These are phyloP conservation scores for Euphorbia pulcherrima DNA, from an alignment of 345 rosid species.

Conservation along the genomic window DNA sequence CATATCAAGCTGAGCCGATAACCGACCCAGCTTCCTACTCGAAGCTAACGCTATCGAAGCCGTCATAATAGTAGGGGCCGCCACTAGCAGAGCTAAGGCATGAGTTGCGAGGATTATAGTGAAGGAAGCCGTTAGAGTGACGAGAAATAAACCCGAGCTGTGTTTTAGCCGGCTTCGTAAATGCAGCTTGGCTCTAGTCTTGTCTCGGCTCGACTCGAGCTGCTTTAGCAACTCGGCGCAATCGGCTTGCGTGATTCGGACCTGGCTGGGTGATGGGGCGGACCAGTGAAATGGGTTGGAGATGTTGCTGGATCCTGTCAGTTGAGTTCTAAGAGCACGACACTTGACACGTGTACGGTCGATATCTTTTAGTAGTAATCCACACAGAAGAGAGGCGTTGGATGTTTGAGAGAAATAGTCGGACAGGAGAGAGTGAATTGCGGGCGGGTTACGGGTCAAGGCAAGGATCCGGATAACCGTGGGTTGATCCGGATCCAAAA, in stretches of 20 bases:
- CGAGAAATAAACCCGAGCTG: slow-evolving; percentile 53
- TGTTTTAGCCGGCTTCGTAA: slow-evolving; percentile 36
- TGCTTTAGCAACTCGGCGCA: slow-evolving; percentile 44
- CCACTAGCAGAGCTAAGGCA: slow-evolving; percentile 59
- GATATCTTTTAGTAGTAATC: slow-evolving; percentile 44
- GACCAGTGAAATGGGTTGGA: slow-evolving; percentile 33
- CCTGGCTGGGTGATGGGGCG: slow-evolving; percentile 25
- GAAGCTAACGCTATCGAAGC: slow-evolving; percentile 37
- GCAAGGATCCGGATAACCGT: slow-evolving; percentile 36
- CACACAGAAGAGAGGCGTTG: slow-evolving; percentile 54
- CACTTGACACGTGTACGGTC: slow-evolving; percentile 42
- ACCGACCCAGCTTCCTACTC: slow-evolving; percentile 34
- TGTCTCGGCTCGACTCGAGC: slow-evolving; percentile 52
- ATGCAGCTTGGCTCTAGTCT: slow-evolving; percentile 42
- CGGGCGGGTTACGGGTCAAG: slow-evolving; percentile 20
- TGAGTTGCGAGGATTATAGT: slow-evolving; percentile 57
- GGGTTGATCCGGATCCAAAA: slow-evolving; percentile 63
- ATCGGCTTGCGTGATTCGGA: slow-evolving; percentile 31
- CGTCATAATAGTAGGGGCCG: slow-evolving; percentile 48
- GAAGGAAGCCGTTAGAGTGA: slow-evolving; percentile 58
- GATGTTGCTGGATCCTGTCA: slow-evolving; percentile 31
- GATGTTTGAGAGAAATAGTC: slow-evolving; percentile 59
- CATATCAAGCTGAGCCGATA: slow-evolving; percentile 47
- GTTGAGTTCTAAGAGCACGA: slow-evolving; percentile 27
- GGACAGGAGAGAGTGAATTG: slow-evolving; percentile 33